Percentiles rank a stretch among this genome's conserved stretches.
These are phyloP conservation scores for Talaromyces borbonicus DNA, from an alignment of 495 filamentous ascomycete species.

Conservation along the genomic window DNA sequence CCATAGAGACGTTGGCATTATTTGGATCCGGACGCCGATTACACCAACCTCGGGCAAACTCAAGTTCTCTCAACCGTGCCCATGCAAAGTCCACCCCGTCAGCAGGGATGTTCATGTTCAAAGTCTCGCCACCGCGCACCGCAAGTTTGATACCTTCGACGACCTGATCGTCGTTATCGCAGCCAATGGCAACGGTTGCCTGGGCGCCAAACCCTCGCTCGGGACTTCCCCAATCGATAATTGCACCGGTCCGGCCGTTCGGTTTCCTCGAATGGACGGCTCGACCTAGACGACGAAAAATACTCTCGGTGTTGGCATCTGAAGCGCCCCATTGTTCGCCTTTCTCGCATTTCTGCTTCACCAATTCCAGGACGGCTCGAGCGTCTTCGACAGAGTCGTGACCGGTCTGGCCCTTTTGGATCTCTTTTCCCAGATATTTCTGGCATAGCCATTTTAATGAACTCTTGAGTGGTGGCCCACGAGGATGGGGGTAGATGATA, in stretches of 20 bases:
- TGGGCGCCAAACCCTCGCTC: slow-evolving; percentile 61
- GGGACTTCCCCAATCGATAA: slow-evolving; percentile 82
- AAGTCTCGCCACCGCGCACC: slow-evolving; percentile 52
- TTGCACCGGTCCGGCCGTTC: slow-evolving; percentile 59
- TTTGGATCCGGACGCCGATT: slow-evolving; percentile 43
- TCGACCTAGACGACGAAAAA: slow-evolving; percentile 74
- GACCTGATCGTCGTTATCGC: slow-evolving; percentile 65
- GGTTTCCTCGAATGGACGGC: slow-evolving; percentile 44
- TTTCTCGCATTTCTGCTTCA: slow-evolving; percentile 91
- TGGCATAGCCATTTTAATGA: slow-evolving; percentile 77
- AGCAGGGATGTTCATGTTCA: slow-evolving; percentile 49
- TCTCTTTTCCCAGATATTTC: slow-evolving; percentile 70
- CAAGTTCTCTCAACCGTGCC: slow-evolving; percentile 78
- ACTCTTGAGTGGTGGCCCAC: slow-evolving; percentile 60
- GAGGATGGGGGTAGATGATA: slow-evolving; percentile 73
- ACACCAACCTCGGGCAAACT: slow-evolving; percentile 75
- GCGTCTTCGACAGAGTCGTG: slow-evolving; percentile 94
- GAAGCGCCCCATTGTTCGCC: slow-evolving; percentile 72
- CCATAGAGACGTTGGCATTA: slow-evolving; percentile 41
- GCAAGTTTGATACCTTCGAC: slow-evolving; percentile 57
- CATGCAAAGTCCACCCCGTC: slow-evolving; percentile 82
- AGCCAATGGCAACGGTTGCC: slow-evolving; percentile 63
- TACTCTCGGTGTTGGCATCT: slow-evolving; percentile 65
- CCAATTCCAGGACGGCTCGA: slow-evolving; percentile 76
- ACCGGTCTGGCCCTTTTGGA: slow-evolving; percentile 70